phyloP scores from a whole-genome alignment of 176 grass and related monocot genomes.

The Tillandsia leiboldiana region DNA sequence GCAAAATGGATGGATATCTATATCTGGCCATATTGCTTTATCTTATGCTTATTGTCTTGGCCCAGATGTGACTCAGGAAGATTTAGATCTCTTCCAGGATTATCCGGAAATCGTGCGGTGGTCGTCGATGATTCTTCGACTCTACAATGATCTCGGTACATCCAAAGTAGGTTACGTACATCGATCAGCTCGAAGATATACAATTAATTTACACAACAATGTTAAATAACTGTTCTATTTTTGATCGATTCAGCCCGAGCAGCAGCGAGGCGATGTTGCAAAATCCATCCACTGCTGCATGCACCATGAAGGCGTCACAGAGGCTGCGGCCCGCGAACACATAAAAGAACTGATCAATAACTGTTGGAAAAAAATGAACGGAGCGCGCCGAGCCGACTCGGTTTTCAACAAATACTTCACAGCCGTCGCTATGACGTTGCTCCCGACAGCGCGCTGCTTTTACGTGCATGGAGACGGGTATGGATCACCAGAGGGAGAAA shows the following conservation, averaged over 20 bases:
- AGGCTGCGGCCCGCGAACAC: constrained; percentile 4
- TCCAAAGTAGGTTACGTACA: constrained; percentile 7
- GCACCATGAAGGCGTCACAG: constrained; percentile 3
- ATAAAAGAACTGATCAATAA: constrained; percentile 14
- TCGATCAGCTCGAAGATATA: neutral
- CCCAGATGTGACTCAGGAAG: constrained; percentile 1
- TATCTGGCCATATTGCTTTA: neutral
- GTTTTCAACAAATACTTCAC: constrained; percentile 7
- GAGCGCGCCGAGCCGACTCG: neutral
- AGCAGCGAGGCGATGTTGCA: constrained; percentile 9
- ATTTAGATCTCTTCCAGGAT: constrained; percentile 13
- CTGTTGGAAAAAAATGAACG: constrained; percentile 15
- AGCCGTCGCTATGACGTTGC: neutral
- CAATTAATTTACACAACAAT: neutral
- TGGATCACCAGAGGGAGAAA: neutral
- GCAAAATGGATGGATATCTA: constrained; percentile 14
- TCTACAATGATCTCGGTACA: constrained; percentile 25
- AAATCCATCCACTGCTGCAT: constrained; percentile 29
- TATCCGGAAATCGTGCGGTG: neutral
- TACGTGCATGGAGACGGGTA: constrained; percentile 14
- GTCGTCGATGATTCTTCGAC: constrained; percentile 6
- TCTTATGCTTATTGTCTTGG: neutral
- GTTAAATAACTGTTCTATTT: neutral
- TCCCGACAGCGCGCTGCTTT: neutral
- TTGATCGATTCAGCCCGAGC: constrained; percentile 6